phyloP scores from a whole-genome alignment of 345 rosid species.

The Mercurialis annua region DNA sequence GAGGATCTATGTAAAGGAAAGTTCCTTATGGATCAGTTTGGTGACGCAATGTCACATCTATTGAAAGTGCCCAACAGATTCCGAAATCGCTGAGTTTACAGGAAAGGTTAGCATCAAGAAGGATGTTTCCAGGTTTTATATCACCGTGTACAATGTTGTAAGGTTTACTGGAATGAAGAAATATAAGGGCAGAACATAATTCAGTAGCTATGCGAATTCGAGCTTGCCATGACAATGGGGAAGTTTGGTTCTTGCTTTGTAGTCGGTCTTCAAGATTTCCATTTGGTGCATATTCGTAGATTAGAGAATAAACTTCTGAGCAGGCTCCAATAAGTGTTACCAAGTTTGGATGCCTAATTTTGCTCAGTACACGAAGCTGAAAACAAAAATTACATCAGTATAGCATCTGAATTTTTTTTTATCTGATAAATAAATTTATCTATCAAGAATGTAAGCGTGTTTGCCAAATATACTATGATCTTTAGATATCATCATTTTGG shows the following conservation, averaged over 20 bases:
- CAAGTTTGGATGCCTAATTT: constrained; percentile 80
- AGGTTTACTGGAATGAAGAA: constrained; percentile 78
- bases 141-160: constrained; percentile 82
- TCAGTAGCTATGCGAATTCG: constrained; percentile 77
- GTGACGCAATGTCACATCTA: constrained; percentile 28
- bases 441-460: no score
- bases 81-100: constrained; percentile 87
- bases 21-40: constrained; percentile 65
- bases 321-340: constrained; percentile 80
- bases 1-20: constrained; percentile 69
- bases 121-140: constrained; percentile 72
- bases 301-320: constrained; percentile 73
- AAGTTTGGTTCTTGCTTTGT: constrained; percentile 59
- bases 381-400: no score
- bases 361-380: constrained; percentile 79
- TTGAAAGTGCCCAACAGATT: constrained; percentile 44
- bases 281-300: constrained; percentile 75
- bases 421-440: no score
- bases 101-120: constrained; percentile 64
- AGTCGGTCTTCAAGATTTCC: constrained; percentile 95
- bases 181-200: constrained; percentile 68
- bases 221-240: constrained; percentile 82
- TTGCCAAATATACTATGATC: no score
- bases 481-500: no score
- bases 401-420: no score